phyloP scores from a whole-genome alignment of 768 basidiomycete species.

The Termitomyces sp. region DNA sequence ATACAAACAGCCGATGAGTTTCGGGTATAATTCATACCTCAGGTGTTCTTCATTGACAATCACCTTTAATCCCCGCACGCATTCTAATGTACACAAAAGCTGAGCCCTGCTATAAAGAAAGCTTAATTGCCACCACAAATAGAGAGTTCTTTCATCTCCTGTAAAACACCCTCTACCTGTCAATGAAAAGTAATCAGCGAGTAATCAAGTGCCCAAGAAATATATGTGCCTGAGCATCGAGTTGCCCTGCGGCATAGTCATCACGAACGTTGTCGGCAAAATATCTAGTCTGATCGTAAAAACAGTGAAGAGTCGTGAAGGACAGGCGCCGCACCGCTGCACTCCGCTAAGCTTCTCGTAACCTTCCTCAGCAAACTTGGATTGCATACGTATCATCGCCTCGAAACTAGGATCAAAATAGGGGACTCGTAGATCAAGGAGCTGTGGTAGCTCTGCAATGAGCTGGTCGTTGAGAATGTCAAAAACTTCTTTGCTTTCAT shows the following conservation, averaged over 20 bases:
- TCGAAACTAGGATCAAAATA: constrained; percentile 99
- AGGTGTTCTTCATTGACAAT: background rate
- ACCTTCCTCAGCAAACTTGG: constrained; percentile 96
- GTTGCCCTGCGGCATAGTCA: constrained; percentile 94
- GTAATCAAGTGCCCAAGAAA: background rate
- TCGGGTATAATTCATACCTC: background rate
- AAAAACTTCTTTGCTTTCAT: constrained; percentile 93
- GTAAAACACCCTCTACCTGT: constrained; percentile 92
- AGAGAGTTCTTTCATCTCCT: constrained; percentile 94
- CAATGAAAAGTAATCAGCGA: background rate
- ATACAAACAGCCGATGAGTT: background rate
- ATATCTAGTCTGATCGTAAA: constrained; percentile 49
- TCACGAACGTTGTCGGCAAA: constrained; percentile 89
- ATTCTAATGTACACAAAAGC: constrained; percentile 4
- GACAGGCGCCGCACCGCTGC: constrained; percentile 55
- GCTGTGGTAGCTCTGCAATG: constrained; percentile 83
- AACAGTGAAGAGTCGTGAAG: background rate
- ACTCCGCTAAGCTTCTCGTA: constrained; percentile 96
- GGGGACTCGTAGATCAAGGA: constrained; percentile 93
- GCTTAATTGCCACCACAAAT: constrained; percentile 73
- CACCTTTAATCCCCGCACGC: background rate
- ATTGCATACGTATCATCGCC: constrained; percentile 97
- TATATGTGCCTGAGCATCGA: constrained; percentile 80
- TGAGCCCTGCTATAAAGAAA: background rate
- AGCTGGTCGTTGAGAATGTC: constrained; percentile 91